Evolutionary conservation across 306 rosid genomes (phyloP).

Genomic region (Coriaria nepalensis): DNA sequence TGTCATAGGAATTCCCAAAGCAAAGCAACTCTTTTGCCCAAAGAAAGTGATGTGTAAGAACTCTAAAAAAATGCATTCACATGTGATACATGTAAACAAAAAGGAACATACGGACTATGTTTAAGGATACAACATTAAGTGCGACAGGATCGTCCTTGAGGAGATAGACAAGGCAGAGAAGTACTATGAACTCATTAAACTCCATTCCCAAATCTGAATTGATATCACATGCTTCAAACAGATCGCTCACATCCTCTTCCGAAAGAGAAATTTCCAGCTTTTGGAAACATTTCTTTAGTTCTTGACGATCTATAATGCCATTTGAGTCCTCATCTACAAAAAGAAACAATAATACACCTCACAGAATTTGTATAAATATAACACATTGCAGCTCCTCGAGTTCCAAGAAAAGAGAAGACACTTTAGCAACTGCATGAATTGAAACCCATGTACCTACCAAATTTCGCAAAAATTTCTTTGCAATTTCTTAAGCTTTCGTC

Average conservation of each 20-base stretch:
- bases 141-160: slow-evolving; percentile 54
- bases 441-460: slow-evolving; percentile 38
- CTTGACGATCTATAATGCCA: slow-evolving; percentile 62
- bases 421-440: neutral
- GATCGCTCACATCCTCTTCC: slow-evolving; percentile 65
- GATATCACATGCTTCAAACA: slow-evolving; percentile 78
- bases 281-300: slow-evolving; percentile 58
- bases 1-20: slow-evolving; percentile 22
- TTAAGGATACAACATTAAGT: slow-evolving; percentile 43
- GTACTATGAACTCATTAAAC: slow-evolving; percentile 83
- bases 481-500: slow-evolving; percentile 80
- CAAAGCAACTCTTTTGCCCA: no score
- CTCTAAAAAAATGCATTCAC: no score
- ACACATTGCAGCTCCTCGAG: neutral
- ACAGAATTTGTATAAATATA: neutral
- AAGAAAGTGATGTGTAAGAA: no score
- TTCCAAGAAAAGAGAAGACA: neutral
- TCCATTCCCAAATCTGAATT: slow-evolving; percentile 62
- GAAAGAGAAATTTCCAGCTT: slow-evolving; percentile 54
- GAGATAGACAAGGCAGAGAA: slow-evolving; percentile 73
- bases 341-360: slow-evolving; percentile 14
- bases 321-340: slow-evolving; percentile 76
- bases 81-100: no score
- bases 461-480: slow-evolving; percentile 58
- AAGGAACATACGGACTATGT: neutral